Base-by-base conservation (phyloP, 2,329 filamentous ascomycete genomes). In the Fusarium miscanthi region DNA sequence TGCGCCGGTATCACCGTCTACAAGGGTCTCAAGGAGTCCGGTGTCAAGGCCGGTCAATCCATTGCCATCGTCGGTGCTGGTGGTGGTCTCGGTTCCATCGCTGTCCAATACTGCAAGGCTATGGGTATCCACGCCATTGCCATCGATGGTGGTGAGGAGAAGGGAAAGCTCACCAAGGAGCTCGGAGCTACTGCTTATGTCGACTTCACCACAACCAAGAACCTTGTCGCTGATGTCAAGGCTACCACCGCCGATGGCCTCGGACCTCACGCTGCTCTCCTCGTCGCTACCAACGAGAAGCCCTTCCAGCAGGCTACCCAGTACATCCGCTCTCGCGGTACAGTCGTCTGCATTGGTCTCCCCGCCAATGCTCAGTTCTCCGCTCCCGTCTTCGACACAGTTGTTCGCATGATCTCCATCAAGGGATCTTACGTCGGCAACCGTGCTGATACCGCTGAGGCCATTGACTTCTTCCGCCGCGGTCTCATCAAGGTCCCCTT, bases 391-490 rank as follows among this genome's bases (percentile, higher is more conserved):
- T 97, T 98, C 81, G 91, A 95, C 80, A 94, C 92, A 12, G 95
- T 98, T 70, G 87, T 95, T 79, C 85, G 91, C 84, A 97, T 97
- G 94, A 91, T 98, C 85, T 91, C 84, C 77, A 98, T 98, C 87
- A 93, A 93, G 86, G 95, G 95, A 68, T 94, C 91, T 77, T 98
- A 98, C 81, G 95, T 98, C 75, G 95, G 95, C 64, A 98, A 97
- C 86, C 90, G 95, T 75, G 91, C 92, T 80, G 95, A 98, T 81
- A 92, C 91, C 2, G 89, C 91, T 59, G 95, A 98, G 86, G 95
- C 95, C 6, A 87, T 98, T 70, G 95, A 98, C 75, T 98, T 98
- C 86, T 98, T 90, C 87, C 85, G 88, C 63, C 88, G 92, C 27
- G 95, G 95, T 21, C 84, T 97, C 72, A 95, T 98, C 87, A 92